phyloP scores from a whole-genome alignment of 192 early-diverging fungal species.

The Lobosporangium transversale region DNA sequence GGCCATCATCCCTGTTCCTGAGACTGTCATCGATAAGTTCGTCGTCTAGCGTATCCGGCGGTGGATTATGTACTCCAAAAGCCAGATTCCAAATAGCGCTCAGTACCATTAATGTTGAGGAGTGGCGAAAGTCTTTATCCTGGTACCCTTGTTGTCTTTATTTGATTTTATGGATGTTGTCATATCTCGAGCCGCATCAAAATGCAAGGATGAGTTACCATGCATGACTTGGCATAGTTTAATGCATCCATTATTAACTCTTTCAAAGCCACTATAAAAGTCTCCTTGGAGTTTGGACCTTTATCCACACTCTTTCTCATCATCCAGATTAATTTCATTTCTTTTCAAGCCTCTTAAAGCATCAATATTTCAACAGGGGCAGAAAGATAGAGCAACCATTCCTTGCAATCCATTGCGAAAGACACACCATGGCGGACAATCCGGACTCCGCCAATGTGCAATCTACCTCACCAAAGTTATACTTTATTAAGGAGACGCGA shows the following conservation, averaged over 20 bases:
- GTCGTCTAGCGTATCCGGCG: slow-evolving; percentile 21
- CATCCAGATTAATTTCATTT: no score
- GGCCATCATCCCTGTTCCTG: not conserved
- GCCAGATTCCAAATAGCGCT: slow-evolving; percentile 51
- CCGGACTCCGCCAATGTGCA: slow-evolving; percentile 10
- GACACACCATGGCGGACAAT: slow-evolving; percentile 25
- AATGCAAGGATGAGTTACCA: no score
- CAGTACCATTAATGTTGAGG: slow-evolving; percentile 32
- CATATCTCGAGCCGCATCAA: not conserved
- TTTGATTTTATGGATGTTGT: not conserved
- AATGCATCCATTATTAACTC: not conserved
- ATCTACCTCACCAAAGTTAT: slow-evolving; percentile 32
- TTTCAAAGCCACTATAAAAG: slow-evolving; percentile 10
- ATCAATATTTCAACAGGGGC: not conserved
- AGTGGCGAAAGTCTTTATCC: not conserved
- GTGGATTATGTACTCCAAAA: slow-evolving; percentile 34
- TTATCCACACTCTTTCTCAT: no score
- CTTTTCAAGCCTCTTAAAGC: no score
- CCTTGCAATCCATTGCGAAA: no score
- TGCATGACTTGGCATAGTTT: no score
- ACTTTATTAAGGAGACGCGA: slow-evolving; percentile 50
- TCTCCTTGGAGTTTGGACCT: no score
- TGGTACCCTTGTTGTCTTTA: not conserved
- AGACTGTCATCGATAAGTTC: not conserved
- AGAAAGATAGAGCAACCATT: not conserved